Base-by-base conservation (phyloP, 768 basidiomycete species). In the Lyophyllum shimeji region DNA sequence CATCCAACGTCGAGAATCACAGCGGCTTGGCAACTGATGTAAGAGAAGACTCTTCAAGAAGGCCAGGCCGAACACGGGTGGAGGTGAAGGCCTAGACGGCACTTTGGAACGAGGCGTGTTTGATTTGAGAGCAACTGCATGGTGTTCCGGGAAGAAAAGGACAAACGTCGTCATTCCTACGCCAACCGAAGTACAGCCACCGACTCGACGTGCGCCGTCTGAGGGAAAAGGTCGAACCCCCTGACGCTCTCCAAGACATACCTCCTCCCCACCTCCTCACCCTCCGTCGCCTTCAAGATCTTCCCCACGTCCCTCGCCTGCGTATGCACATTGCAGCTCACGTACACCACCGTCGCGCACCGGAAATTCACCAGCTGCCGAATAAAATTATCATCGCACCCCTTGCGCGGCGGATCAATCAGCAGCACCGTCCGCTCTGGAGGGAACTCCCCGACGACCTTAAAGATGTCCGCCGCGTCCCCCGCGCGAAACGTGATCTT, bases 191-290 rank as follows among this genome's bases (percentile, higher is more conserved):
- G 72, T 25, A 91, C 79, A 6, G 87, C 87, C 12, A 93, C 85
- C 53, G 82, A 83, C 73, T 98, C 94, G 8, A 96, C 93, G 76
- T 98, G 95, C 12, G 91, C 89, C 23, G 94, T 96, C 77, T 98
- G 95, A 7, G 96, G 93, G 75, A 98, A 99, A 52, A 99, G 67
- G 75, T 98, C 96, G 61, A 97, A 93, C 33, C 94, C 95, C 58
- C 90, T 71, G 64, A 97, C 62, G 63, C 86, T 91, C 73, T 95
- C 90, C 64, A 99, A 63, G 58, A 82, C 77, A 72, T 97, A 99
- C 63, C 73, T 76, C 63, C 69, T 74, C 63, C 66, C 68, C 55
- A 61, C 74, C 40, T 60, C 74, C 46, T 69, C 73, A 46, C 61
- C 73, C 52, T 67, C 72, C 45, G 68, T 74, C 62, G 71, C 71